Evolutionary conservation across 768 basidiomycete species (phyloP).

Genomic region (Xanthoconium stramineum): DNA sequence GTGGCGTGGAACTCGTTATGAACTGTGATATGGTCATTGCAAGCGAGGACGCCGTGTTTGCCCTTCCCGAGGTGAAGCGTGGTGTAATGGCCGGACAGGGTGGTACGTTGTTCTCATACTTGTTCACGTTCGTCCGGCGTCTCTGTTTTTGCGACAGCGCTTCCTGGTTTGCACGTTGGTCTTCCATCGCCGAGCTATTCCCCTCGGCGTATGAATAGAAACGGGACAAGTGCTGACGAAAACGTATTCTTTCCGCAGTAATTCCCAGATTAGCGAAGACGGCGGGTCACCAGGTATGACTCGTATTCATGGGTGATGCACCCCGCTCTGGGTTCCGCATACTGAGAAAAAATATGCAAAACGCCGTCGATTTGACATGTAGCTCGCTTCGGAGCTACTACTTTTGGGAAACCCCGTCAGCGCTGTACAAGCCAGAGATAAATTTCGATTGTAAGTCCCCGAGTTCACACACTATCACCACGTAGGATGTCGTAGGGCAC

Average conservation of each 20-base stretch:
- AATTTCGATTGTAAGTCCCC: conserved; percentile 69
- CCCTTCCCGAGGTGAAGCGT: conserved; percentile 73
- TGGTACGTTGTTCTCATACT: conserved; percentile 42
- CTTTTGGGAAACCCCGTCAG: conserved; percentile 66
- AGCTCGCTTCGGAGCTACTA: conserved; percentile 77
- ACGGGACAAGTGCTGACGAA: conserved; percentile 11
- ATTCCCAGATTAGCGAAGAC: conserved; percentile 66
- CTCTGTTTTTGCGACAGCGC: neutral
- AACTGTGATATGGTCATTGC: conserved; percentile 81
- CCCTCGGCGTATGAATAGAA: conserved; percentile 3
- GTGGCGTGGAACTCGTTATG: conserved; percentile 62
- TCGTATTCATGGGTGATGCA: neutral
- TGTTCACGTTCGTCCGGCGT: neutral
- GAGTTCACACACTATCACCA: conserved; percentile 15
- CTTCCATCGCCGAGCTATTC: neutral
- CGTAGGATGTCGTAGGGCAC: neutral
- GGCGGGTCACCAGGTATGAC: conserved; percentile 71
- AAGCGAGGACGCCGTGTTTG: conserved; percentile 63
- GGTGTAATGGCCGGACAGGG: conserved; percentile 74
- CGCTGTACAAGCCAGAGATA: conserved; percentile 62
- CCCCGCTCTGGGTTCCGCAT: conserved; percentile 7
- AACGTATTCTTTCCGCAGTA: conserved; percentile 34
- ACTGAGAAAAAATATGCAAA: conserved; percentile 12
- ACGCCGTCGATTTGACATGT: conserved; percentile 2
- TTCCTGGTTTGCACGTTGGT: too few species aligned